phyloP scores from a whole-genome alignment of 164 flowering plant species.

The Aristolochia californica region DNA sequence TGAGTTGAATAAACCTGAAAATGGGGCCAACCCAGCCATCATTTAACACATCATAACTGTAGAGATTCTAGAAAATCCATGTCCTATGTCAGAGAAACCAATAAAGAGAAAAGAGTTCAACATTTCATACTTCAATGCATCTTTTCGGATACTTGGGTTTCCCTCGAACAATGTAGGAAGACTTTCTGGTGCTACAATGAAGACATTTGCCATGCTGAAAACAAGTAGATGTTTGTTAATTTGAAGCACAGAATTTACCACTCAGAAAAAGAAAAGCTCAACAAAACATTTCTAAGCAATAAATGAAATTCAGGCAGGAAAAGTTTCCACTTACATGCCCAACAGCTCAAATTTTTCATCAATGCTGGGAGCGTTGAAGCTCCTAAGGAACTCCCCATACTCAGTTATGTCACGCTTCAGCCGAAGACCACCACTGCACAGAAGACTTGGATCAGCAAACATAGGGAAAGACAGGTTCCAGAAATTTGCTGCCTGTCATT shows the following conservation, averaged over 20 bases:
- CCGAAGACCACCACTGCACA: constrained; percentile 77
- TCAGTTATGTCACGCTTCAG: constrained; percentile 97
- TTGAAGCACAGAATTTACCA: too few relatives aligned
- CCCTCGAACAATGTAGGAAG: constrained; percentile 86
- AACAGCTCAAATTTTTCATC: constrained; percentile 90
- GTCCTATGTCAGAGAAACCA: not conserved
- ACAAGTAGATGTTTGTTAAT: not conserved
- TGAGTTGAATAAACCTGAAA: constrained; percentile 11
- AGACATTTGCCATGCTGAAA: constrained; percentile 94
- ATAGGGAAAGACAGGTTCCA: too few relatives aligned
- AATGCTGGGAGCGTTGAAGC: constrained; percentile 89
- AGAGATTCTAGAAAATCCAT: not conserved
- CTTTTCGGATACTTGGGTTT: constrained; percentile 84
- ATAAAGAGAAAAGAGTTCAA: too few relatives aligned
- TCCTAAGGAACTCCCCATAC: constrained; percentile 91
- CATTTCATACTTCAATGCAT: constrained; percentile 68
- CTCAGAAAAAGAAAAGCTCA: not conserved
- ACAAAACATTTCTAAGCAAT: not conserved
- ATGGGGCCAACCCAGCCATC: not conserved
- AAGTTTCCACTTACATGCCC: constrained; percentile 69
- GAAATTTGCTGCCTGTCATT: too few relatives aligned
- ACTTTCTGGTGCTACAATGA: constrained; percentile 97
- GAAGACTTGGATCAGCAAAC: too few relatives aligned
- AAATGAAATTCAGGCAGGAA: not conserved
- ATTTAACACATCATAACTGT: not conserved